These are phyloP conservation scores for Erysimum pusillum DNA, from an alignment of 441 rosid species.

Conservation along the genomic window DNA sequence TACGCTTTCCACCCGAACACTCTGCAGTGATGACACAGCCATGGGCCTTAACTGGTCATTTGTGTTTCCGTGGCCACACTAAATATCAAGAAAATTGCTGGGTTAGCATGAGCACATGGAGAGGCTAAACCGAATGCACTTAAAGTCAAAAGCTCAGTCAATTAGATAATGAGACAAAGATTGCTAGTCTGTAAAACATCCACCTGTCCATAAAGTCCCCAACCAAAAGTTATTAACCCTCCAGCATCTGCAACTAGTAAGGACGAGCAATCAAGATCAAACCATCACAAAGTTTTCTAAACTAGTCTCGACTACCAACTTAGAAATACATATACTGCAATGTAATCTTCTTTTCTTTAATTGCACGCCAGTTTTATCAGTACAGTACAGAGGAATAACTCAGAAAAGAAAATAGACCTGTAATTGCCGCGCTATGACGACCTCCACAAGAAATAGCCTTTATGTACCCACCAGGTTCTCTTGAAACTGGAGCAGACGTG, in stretches of 20 bases:
- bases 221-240: conserved; percentile 67
- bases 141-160: background rate
- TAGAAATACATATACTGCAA: background rate
- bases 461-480: conserved; percentile 58
- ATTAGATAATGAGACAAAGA: background rate
- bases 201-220: conserved; percentile 78
- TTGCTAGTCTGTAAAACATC: conserved; percentile 13
- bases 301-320: background rate
- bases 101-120: conserved; percentile 18
- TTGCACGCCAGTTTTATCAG: background rate
- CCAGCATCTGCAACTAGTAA: conserved; percentile 61
- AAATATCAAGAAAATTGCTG: conserved; percentile 21
- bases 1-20: conserved; percentile 54
- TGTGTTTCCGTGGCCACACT: conserved; percentile 86
- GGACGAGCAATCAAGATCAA: conserved; percentile 28
- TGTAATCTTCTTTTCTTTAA: background rate
- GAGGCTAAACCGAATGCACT: background rate
- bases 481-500: conserved; percentile 49
- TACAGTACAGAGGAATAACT: background rate
- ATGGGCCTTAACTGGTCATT: conserved; percentile 74
- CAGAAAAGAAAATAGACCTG: conserved; percentile 52
- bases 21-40: conserved; percentile 58
- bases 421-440: conserved; percentile 71
- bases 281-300: conserved; percentile 3
- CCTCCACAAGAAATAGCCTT: conserved; percentile 79